Percentiles rank a stretch among this genome's conserved stretches.
Conservation (phyloP, 73 alveolate species). For the Paramecium sonneborni region DNA sequence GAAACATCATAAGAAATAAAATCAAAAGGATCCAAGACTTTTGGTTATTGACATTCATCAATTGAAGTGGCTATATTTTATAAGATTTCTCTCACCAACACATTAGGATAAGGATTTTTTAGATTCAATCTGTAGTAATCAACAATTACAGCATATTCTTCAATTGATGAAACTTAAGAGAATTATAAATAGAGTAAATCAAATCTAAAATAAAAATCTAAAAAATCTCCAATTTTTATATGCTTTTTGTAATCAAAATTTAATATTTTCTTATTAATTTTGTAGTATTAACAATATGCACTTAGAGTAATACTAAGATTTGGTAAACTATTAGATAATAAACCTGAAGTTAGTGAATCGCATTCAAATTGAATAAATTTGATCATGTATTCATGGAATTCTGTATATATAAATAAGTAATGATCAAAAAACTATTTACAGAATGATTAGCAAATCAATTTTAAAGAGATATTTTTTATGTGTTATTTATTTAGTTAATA, state of each 20-base stretch:
- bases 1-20: constrained; percentile 12
- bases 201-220: not conserved
- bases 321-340: not conserved
- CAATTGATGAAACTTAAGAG: not conserved
- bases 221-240: not conserved
- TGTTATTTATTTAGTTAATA: not conserved
- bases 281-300: not conserved
- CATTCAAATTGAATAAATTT: not conserved
- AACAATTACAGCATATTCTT: not conserved
- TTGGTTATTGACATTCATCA: not conserved
- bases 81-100: not conserved
- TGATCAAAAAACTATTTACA: not conserved
- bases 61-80: not conserved
- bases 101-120: not conserved
- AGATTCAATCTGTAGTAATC: not conserved
- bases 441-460: not conserved
- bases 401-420: not conserved
- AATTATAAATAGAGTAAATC: not conserved
- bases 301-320: not conserved
- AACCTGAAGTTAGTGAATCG: not conserved
- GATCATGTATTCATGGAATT: not conserved
- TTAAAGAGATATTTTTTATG: not conserved
- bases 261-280: not conserved
- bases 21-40: not conserved
- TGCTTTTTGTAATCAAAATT: not conserved